Evolutionary conservation across 2,329 filamentous ascomycete species (phyloP).

Genomic region (Aspergillus sp.): DNA sequence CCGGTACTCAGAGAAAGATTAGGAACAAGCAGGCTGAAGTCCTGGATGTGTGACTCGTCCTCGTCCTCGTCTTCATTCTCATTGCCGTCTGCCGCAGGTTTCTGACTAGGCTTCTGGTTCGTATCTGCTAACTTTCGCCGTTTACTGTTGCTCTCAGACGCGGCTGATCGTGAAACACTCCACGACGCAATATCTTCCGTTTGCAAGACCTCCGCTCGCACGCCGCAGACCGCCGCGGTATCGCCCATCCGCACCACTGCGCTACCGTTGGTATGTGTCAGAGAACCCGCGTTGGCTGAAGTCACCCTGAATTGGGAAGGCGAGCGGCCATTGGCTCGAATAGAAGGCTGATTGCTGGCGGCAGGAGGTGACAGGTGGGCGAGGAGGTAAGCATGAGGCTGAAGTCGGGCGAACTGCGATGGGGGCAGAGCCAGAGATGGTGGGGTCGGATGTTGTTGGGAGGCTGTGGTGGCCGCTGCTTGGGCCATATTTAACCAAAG

Average conservation of each 20-base stretch:
- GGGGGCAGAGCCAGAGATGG: conserved; percentile 51
- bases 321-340: conserved; percentile 72
- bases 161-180: conserved; percentile 28
- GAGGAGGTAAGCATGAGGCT: conserved; percentile 80
- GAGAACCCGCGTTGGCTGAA: conserved; percentile 71
- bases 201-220: conserved; percentile 75
- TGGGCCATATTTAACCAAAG: neutral
- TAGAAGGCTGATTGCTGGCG: conserved; percentile 44
- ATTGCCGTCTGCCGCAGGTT: conserved; percentile 16
- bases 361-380: conserved; percentile 65
- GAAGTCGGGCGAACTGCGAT: conserved; percentile 75
- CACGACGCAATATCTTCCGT: conserved; percentile 61
- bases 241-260: conserved; percentile 81
- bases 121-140: conserved; percentile 20
- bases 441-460: conserved; percentile 18
- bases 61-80: conserved; percentile 40
- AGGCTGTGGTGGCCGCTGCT: conserved; percentile 10
- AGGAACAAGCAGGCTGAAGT: conserved; percentile 68
- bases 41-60: conserved; percentile 40
- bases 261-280: conserved; percentile 84
- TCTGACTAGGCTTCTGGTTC: conserved; percentile 9
- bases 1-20: conserved; percentile 91
- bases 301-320: conserved; percentile 61
- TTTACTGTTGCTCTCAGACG: conserved; percentile 29
- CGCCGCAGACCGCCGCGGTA: conserved; percentile 89